Percentiles rank a stretch among this genome's conserved stretches.
Conservation (phyloP, 1,284 basidiomycete genomes). For the Schizopora paradoxa region DNA sequence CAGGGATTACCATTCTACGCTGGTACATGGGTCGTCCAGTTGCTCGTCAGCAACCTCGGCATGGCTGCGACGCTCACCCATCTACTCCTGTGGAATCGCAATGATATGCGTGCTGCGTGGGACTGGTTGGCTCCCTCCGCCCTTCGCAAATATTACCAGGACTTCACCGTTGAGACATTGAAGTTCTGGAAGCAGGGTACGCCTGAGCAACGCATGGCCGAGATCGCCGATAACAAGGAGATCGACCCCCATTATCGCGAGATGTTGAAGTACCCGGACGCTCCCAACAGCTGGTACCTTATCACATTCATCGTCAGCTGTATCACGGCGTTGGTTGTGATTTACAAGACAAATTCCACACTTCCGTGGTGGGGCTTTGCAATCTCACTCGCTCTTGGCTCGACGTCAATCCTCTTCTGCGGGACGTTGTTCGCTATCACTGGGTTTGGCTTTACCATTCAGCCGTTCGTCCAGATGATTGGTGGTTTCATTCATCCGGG, state of each 20-base stretch:
- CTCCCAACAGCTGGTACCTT: slow-evolving; percentile 60
- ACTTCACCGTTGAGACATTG: slow-evolving; percentile 34
- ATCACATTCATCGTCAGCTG: slow-evolving; percentile 39
- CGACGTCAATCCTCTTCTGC: slow-evolving; percentile 12
- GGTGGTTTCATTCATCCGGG: slow-evolving; percentile 36
- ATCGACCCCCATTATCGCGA: slow-evolving; percentile 40
- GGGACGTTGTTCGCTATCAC: slow-evolving; percentile 15
- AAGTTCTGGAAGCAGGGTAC: slow-evolving; percentile 25
- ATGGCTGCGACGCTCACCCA: slow-evolving; percentile 38
- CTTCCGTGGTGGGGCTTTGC: slow-evolving; percentile 47
- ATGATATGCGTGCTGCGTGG: slow-evolving; percentile 41
- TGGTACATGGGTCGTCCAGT: slow-evolving; percentile 33
- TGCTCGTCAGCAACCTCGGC: slow-evolving; percentile 17
- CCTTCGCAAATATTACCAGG: too few relatives aligned
- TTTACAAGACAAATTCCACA: slow-evolving; percentile 47
- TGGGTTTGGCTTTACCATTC: slow-evolving; percentile 9
- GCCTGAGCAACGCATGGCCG: slow-evolving; percentile 10
- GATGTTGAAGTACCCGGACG: slow-evolving; percentile 56
- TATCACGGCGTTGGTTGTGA: slow-evolving; percentile 44
- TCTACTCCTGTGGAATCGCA: slow-evolving; percentile 46
- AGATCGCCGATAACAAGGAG: slow-evolving; percentile 9
- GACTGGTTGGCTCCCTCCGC: slow-evolving; percentile 34
- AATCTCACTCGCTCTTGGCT: slow-evolving; percentile 18
- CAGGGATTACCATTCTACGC: slow-evolving; percentile 41
- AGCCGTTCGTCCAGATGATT: slow-evolving; percentile 32